phyloP scores from a whole-genome alignment of 2,329 filamentous ascomycete genomes.

The Chrysosporium keratinophilum region DNA sequence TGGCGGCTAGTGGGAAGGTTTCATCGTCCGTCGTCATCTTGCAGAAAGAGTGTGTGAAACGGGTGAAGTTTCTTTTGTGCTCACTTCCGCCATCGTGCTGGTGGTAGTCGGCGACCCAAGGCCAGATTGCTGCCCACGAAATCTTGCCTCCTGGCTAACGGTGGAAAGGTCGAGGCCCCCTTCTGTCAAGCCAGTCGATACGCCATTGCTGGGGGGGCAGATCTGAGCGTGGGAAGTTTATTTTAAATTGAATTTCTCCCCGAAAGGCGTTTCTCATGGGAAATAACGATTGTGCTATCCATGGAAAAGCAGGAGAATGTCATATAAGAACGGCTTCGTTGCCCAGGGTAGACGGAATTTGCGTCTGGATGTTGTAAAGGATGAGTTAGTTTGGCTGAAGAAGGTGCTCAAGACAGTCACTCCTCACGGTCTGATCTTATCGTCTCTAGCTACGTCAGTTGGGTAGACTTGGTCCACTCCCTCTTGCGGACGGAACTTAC shows the following conservation, averaged over 20 bases:
- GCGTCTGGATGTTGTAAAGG: no score
- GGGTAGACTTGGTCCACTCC: neutral
- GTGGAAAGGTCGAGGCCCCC: slow-evolving; percentile 3
- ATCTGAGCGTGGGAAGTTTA: slow-evolving; percentile 4
- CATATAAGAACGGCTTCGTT: no score
- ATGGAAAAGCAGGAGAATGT: no score
- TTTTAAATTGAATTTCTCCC: neutral
- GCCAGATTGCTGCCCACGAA: neutral
- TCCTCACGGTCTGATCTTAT: no score
- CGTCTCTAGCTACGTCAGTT: neutral
- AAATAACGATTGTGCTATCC: no score
- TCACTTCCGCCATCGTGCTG: neutral
- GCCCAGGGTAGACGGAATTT: no score
- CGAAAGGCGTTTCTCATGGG: neutral
- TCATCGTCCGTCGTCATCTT: slow-evolving; percentile 15
- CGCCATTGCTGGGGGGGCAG: neutral
- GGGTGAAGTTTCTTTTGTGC: neutral
- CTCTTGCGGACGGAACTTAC: neutral
- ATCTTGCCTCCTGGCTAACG: neutral
- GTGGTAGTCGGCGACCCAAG: neutral
- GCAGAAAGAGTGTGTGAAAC: slow-evolving; percentile 10
- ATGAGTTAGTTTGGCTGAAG: no score
- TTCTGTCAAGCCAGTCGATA: neutral
- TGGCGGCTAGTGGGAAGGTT: slow-evolving; percentile 8
- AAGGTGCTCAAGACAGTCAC: no score